Conservation (phyloP, 2,329 filamentous ascomycete species). For the Penicillium hesseltinei region DNA sequence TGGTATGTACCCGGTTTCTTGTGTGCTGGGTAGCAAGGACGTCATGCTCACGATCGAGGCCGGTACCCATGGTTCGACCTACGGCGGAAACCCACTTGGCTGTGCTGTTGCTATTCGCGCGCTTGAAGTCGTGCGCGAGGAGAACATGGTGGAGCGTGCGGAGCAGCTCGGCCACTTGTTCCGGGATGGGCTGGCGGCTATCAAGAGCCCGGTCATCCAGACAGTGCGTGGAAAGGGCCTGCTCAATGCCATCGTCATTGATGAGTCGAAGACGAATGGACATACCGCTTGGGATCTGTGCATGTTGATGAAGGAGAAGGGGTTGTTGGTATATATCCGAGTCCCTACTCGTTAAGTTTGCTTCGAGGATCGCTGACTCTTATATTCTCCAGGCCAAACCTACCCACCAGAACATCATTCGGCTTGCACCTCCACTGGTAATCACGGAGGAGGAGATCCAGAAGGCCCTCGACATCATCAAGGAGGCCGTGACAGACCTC, state of each 20-base stretch:
- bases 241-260: slow-evolving; percentile 93
- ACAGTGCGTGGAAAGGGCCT: slow-evolving; percentile 87
- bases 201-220: slow-evolving; percentile 78
- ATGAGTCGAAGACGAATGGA: slow-evolving; percentile 80
- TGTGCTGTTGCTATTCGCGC: slow-evolving; percentile 95
- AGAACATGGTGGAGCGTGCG: slow-evolving; percentile 79
- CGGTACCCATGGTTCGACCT: slow-evolving; percentile 96
- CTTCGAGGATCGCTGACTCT: background rate
- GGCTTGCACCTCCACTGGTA: slow-evolving; percentile 91
- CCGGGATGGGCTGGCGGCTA: slow-evolving; percentile 70
- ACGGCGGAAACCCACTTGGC: slow-evolving; percentile 92
- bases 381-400: slow-evolving; percentile 77
- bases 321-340: slow-evolving; percentile 69
- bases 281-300: slow-evolving; percentile 95
- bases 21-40: slow-evolving; percentile 81
- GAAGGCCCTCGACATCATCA: slow-evolving; percentile 74
- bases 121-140: slow-evolving; percentile 88
- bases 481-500: slow-evolving; percentile 76
- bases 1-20: slow-evolving; percentile 98
- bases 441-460: slow-evolving; percentile 86
- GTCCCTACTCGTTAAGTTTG: background rate
- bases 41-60: slow-evolving; percentile 96
- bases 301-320: slow-evolving; percentile 92
- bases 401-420: slow-evolving; percentile 97
- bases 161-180: slow-evolving; percentile 79